Percentiles rank a stretch among this genome's conserved stretches.
Conservation (phyloP, 2,329 filamentous ascomycete species). For the Cercospora zeina region DNA sequence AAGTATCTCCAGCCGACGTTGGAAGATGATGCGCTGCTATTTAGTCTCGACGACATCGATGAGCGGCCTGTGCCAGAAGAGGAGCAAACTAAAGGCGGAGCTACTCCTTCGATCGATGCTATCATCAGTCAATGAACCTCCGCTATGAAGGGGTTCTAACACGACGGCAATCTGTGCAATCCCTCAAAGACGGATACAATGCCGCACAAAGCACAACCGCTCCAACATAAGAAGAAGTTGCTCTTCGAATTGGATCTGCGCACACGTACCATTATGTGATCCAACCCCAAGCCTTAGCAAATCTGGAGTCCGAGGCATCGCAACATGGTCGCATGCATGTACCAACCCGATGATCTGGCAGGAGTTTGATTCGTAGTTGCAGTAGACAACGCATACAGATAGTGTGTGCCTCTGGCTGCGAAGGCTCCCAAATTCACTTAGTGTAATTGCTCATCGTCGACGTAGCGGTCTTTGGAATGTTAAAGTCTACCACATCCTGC, state of each 20-base stretch:
- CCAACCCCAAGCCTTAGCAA: not conserved
- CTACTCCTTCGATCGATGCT: slow-evolving; percentile 15
- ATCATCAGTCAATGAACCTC: slow-evolving; percentile 1
- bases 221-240: not conserved
- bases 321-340: not conserved
- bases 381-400: not conserved
- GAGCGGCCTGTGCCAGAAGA: slow-evolving; percentile 35
- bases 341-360: not conserved
- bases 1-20: slow-evolving; percentile 79
- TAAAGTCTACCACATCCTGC: no score
- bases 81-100: slow-evolving; percentile 17
- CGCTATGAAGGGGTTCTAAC: not conserved
- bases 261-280: no score
- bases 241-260: not conserved
- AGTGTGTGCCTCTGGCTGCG: not conserved
- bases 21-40: slow-evolving; percentile 85
- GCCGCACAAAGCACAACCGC: not conserved
- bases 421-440: not conserved
- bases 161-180: not conserved
- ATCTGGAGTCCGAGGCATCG: not conserved
- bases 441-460: not conserved
- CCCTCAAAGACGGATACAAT: not conserved
- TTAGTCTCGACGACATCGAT: slow-evolving; percentile 78
- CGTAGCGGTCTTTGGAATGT: not conserved
- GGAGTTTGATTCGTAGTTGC: not conserved